Conservation (phyloP, 352 stramenopile genomes). For the Globisporangium middletonii region DNA sequence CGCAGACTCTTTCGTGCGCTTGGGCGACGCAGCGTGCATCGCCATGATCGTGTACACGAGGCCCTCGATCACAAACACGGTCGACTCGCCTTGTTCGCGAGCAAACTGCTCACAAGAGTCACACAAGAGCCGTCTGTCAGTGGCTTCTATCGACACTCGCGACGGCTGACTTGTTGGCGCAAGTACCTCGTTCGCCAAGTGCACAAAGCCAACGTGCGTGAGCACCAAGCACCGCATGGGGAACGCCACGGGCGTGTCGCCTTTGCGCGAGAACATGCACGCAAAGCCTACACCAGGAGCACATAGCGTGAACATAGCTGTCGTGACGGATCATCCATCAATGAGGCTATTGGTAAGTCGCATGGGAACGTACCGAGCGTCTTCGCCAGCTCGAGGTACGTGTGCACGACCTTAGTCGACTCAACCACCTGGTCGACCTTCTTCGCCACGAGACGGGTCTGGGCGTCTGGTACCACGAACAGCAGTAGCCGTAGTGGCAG, state of each 20-base stretch:
- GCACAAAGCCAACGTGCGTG: constrained; percentile 35
- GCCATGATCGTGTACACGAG: constrained; percentile 42
- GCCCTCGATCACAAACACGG: constrained; percentile 40
- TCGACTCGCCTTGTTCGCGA: constrained; percentile 27
- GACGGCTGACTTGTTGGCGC: too few species aligned
- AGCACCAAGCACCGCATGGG: constrained; percentile 35
- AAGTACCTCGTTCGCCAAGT: constrained; percentile 45
- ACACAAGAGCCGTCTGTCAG: background rate
- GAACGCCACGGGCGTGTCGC: constrained; percentile 24
- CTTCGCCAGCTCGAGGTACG: constrained; percentile 31
- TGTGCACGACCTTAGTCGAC: constrained; percentile 22
- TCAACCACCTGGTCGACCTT: constrained; percentile 27
- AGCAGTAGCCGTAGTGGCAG: background rate
- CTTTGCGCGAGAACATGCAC: constrained; percentile 47
- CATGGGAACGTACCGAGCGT: constrained; percentile 16
- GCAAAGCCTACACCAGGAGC: constrained; percentile 21
- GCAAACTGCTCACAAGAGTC: constrained; percentile 22
- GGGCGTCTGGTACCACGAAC: constrained; percentile 21
- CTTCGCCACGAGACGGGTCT: constrained; percentile 19
- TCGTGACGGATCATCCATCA: background rate
- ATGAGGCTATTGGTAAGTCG: background rate
- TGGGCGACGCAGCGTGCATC: constrained; percentile 41
- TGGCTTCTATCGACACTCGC: too few species aligned
- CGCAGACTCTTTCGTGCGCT: constrained; percentile 39
- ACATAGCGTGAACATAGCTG: background rate